These are phyloP conservation scores for Trifolium fragiferum DNA, from an alignment of 306 rosid genomes.

Conservation along the genomic window DNA sequence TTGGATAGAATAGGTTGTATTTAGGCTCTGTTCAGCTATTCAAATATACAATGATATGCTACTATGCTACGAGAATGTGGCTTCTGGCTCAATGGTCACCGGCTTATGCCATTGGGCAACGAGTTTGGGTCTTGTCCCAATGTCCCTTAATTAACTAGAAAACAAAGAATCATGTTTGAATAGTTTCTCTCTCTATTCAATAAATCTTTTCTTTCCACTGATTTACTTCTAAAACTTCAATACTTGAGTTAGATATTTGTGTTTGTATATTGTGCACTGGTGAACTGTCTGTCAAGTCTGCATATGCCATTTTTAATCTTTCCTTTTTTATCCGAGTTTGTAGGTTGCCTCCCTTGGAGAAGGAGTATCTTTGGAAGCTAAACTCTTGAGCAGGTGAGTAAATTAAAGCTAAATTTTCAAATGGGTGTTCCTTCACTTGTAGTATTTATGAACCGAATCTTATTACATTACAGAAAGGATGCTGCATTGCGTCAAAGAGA, in stretches of 20 bases:
- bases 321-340: conserved; percentile 37
- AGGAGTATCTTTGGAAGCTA: conserved; percentile 97
- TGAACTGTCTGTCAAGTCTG: conserved; percentile 10
- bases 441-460: conserved; percentile 32
- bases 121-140: conserved; percentile 22
- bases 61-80: neutral
- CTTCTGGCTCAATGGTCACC: neutral
- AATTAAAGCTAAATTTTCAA: conserved; percentile 46
- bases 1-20: conserved; percentile 18
- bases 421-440: conserved; percentile 36
- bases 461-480: conserved; percentile 76
- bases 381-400: conserved; percentile 95
- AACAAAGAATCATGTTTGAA: neutral
- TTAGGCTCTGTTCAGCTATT: neutral
- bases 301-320: conserved; percentile 39
- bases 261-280: conserved; percentile 20
- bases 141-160: conserved; percentile 9
- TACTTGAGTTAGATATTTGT: conserved; percentile 33
- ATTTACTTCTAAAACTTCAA: conserved; percentile 3
- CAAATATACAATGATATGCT: neutral
- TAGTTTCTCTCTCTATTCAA: conserved; percentile 11
- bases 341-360: conserved; percentile 95
- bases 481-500: conserved; percentile 90
- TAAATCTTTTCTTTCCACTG: neutral
- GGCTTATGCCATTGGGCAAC: conserved; percentile 27